These are phyloP conservation scores for Diaporthe caulivora DNA, from an alignment of 2,329 filamentous ascomycete species.

Conservation along the genomic window DNA sequence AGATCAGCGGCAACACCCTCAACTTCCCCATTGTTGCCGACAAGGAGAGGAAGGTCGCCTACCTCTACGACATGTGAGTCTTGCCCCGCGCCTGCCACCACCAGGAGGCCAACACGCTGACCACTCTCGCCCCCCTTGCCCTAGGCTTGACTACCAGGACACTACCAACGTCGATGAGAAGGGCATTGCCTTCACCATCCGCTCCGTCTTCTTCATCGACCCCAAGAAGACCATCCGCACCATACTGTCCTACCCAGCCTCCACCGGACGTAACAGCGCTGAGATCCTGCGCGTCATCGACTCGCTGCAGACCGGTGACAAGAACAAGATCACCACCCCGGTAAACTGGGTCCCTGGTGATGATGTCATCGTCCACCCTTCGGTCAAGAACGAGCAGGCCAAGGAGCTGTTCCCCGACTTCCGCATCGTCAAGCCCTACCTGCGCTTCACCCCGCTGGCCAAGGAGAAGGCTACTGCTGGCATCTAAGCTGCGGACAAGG, in stretches of 20 bases:
- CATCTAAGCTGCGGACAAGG: slow-evolving; percentile 41
- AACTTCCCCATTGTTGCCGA: slow-evolving; percentile 86
- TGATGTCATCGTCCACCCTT: slow-evolving; percentile 91
- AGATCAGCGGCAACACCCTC: slow-evolving; percentile 78
- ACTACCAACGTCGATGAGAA: slow-evolving; percentile 84
- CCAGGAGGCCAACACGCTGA: neutral
- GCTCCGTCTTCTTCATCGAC: slow-evolving; percentile 95
- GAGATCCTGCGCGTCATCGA: slow-evolving; percentile 85
- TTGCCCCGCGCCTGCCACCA: neutral
- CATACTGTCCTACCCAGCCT: slow-evolving; percentile 93
- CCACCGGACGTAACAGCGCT: slow-evolving; percentile 85
- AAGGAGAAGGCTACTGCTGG: slow-evolving; percentile 61
- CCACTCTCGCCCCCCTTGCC: slow-evolving; percentile 27
- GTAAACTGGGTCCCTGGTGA: slow-evolving; percentile 92
- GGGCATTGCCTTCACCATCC: slow-evolving; percentile 93
- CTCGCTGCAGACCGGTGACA: slow-evolving; percentile 86
- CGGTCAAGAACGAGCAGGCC: slow-evolving; percentile 85
- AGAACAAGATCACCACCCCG: slow-evolving; percentile 87
- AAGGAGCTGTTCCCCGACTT: slow-evolving; percentile 88
- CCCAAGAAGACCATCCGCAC: slow-evolving; percentile 93
- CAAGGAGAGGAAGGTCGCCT: slow-evolving; percentile 81
- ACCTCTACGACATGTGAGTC: slow-evolving; percentile 81
- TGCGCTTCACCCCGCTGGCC: slow-evolving; percentile 78
- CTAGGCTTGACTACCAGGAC: slow-evolving; percentile 82
- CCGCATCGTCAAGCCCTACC: slow-evolving; percentile 77